These are phyloP conservation scores for Aspergillus costaricaensis DNA, from an alignment of 2,329 filamentous ascomycete genomes.

Conservation along the genomic window DNA sequence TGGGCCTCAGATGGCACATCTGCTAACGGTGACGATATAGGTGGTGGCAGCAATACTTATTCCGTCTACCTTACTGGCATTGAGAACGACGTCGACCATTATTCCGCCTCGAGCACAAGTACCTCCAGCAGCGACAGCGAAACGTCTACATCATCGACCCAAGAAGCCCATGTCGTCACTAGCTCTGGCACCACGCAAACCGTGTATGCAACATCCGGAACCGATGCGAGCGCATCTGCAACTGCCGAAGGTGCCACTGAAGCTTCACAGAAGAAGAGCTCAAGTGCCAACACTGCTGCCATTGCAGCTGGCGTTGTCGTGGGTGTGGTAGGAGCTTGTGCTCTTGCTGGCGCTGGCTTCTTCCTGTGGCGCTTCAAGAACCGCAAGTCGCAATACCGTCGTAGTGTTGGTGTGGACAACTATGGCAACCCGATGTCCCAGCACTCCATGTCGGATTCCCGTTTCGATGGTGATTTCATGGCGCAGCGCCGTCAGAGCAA, in stretches of 20 bases:
- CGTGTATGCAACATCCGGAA: slow-evolving; percentile 37
- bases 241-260: slow-evolving; percentile 1
- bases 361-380: slow-evolving; percentile 75
- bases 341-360: slow-evolving; percentile 67
- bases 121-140: slow-evolving; percentile 32
- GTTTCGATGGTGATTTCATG: slow-evolving; percentile 81
- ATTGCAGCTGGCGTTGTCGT: slow-evolving; percentile 88
- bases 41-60: slow-evolving; percentile 58
- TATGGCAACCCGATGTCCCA: slow-evolving; percentile 64
- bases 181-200: slow-evolving; percentile 31
- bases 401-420: slow-evolving; percentile 74
- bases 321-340: slow-evolving; percentile 70
- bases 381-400: slow-evolving; percentile 77
- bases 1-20: not conserved
- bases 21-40: slow-evolving; percentile 42
- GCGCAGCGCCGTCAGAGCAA: slow-evolving; percentile 83
- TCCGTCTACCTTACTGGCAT: slow-evolving; percentile 56
- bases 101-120: slow-evolving; percentile 27
- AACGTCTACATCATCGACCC: slow-evolving; percentile 39
- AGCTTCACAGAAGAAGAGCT: slow-evolving; percentile 13
- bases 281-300: slow-evolving; percentile 70
- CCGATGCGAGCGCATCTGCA: slow-evolving; percentile 11
- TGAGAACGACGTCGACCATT: slow-evolving; percentile 39
- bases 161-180: slow-evolving; percentile 29
- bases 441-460: slow-evolving; percentile 74